Evolutionary conservation across 2,329 filamentous ascomycete genomes (phyloP), one percentile per base, ranked within the genome.

Genomic region (Xylariaceae sp.): DNA sequence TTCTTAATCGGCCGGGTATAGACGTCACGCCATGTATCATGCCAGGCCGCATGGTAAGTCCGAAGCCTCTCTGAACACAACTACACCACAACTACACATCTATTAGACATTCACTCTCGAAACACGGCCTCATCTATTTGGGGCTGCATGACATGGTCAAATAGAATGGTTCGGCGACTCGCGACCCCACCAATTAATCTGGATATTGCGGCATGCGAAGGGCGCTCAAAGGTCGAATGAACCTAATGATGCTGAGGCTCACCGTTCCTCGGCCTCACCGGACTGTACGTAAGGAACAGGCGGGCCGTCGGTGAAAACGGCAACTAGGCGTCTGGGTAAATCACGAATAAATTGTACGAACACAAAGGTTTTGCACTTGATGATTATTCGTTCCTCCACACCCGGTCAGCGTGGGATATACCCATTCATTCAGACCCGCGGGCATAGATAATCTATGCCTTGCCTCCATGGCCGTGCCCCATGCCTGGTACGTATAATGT

Each of bases 1-100:
- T 29, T 32, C 52, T 71, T 71, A 42, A 22, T 57, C 39, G 16
- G 29, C 39, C 19, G 36, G 22, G 12, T 36, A n/a, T 44, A n/a
- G 21, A 41, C 19, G 39, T 26, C 19, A 41, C 19, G 39, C 19
- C 19, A 30, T 50, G 22, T 40, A 41, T 36, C 42, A n/a, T 39
- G 13, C 21, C 4, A 16, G 47, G 42, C 15, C 29, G 30, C 43
- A 45, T 30, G 44, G 41, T 34, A 16, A 37, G 19, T 36, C n/a
- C 12, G 34, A 30, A 32, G 21, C 26, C 37, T 26, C 34, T 30
- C 37, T 18, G 5, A 7, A 32, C 26, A 18, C 49, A 32, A 36
- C 40, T 29, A 19, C 32, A 36, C 29, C 10, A 49, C 21, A 18
- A 39, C 26, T 26, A 16, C 37, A 53, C 47, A n/a, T n/a, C n/a